Percentiles rank a stretch among this genome's conserved stretches.
Conservation (phyloP, 116 monocot genomes). For the Phalaenopsis hybrid region DNA sequence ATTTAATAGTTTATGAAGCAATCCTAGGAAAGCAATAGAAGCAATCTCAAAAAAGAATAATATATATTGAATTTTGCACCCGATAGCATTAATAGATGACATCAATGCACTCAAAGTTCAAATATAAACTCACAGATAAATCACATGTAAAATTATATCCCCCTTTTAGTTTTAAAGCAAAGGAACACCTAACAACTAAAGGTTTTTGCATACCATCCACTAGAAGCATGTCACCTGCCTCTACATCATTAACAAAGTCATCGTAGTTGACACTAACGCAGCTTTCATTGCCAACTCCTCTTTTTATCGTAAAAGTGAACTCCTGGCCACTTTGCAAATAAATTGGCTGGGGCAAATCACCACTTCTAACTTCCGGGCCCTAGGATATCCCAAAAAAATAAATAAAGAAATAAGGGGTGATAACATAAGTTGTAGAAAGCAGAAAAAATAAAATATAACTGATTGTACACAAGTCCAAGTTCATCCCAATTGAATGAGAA, state of each 20-base stretch:
- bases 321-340: constrained; percentile 62
- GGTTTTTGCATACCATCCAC: constrained; percentile 70
- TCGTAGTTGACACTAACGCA: constrained; percentile 99
- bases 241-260: constrained; percentile 97
- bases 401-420: neutral
- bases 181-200: neutral
- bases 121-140: neutral
- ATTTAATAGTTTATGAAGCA: neutral
- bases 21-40: neutral
- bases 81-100: neutral
- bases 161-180: neutral
- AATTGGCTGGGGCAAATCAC: constrained; percentile 95
- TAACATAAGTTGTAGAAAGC: neutral
- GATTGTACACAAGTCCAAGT: neutral
- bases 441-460: neutral
- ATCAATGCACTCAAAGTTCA: neutral
- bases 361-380: constrained; percentile 99
- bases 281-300: constrained; percentile 85
- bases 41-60: too few species aligned
- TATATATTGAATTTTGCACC: too few species aligned
- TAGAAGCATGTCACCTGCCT: constrained; percentile 95
- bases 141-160: neutral
- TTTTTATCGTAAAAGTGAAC: constrained; percentile 90
- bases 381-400: constrained; percentile 10
- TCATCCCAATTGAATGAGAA: neutral